phyloP scores from a whole-genome alignment of 176 grass and related monocot species.

The Elymus sibiricus region DNA sequence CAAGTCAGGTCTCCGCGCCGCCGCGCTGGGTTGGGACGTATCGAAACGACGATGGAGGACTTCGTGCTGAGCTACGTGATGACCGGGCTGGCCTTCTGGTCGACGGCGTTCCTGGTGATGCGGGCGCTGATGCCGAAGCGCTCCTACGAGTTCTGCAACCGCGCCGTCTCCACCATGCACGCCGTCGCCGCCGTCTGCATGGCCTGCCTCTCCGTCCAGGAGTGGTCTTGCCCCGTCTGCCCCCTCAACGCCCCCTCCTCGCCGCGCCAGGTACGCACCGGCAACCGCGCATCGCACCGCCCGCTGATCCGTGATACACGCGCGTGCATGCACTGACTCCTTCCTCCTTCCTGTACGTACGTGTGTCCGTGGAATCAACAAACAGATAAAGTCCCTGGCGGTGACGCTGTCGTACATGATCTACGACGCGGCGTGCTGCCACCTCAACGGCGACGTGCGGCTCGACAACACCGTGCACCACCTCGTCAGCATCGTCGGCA shows the following conservation, averaged over 20 bases:
- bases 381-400: conserved; percentile 55
- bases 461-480: conserved; percentile 62
- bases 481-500: conserved; percentile 64
- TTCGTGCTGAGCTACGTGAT: conserved; percentile 30
- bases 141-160: conserved; percentile 70
- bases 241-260: conserved; percentile 55
- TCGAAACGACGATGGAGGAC: conserved; percentile 19
- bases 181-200: conserved; percentile 48
- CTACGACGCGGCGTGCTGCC: conserved; percentile 64
- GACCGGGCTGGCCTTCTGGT: conserved; percentile 53
- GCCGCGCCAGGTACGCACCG: conserved; percentile 33
- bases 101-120: conserved; percentile 47
- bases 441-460: conserved; percentile 36
- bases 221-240: conserved; percentile 49
- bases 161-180: conserved; percentile 54
- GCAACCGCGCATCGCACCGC: background rate
- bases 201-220: conserved; percentile 48
- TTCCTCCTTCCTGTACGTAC: background rate
- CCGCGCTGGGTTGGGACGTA: background rate
- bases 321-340: background rate
- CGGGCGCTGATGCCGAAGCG: conserved; percentile 36
- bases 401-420: conserved; percentile 62
- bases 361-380: background rate
- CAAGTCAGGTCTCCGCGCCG: background rate
- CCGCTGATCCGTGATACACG: background rate